phyloP scores from a whole-genome alignment of 2,329 filamentous ascomycete genomes.

The Metarhizium sp. region DNA sequence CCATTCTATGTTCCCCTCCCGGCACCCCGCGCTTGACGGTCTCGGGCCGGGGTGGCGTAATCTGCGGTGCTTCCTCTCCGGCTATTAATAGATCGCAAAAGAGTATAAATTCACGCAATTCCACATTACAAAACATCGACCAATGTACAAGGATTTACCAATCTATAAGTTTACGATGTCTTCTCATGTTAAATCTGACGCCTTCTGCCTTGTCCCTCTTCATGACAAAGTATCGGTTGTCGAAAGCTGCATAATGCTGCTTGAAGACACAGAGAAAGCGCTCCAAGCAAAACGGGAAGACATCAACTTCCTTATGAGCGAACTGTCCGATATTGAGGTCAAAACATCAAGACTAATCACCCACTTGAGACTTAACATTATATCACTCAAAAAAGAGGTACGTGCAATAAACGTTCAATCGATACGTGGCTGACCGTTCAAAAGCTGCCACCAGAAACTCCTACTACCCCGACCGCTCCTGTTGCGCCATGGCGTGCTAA shows the following conservation, averaged over 20 bases:
- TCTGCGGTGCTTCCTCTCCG: too few relatives aligned
- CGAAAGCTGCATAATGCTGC: background rate
- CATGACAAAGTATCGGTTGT: background rate
- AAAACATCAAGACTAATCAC: background rate
- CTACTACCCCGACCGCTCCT: background rate
- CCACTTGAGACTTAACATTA: background rate
- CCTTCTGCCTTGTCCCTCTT: background rate
- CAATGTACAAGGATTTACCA: too few relatives aligned
- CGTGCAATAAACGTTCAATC: background rate
- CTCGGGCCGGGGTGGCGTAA: too few relatives aligned
- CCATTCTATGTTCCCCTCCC: too few relatives aligned
- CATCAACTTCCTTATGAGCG: background rate
- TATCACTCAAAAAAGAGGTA: background rate
- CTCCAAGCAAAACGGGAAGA: background rate
- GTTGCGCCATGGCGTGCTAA: background rate
- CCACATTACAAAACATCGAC: too few relatives aligned
- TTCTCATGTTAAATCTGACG: background rate
- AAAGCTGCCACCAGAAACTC: background rate
- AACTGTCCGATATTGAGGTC: background rate
- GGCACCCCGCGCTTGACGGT: too few relatives aligned
- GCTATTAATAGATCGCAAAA: too few relatives aligned
- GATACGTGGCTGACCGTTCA: background rate
- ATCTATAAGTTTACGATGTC: background rate
- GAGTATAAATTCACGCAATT: too few relatives aligned
- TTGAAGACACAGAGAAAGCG: background rate